A percentile compares a stretch with the other conserved stretches of the same genome.
These are phyloP conservation scores for Scheffersomyces stipitis DNA, from an alignment of 805 yeast genomes.

Conservation along the genomic window DNA sequence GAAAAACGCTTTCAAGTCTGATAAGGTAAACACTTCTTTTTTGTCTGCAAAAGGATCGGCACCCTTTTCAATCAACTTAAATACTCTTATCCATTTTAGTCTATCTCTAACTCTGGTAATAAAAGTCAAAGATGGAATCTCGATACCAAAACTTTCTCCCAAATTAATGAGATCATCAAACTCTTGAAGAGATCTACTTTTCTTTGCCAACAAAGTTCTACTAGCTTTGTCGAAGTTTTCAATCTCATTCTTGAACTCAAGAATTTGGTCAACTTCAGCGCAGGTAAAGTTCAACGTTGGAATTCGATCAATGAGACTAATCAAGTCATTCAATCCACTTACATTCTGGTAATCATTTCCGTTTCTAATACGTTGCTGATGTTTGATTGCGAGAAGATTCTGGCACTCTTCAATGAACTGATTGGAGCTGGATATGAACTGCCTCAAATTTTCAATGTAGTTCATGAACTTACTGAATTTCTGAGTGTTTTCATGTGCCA, in stretches of 20 bases:
- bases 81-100: slow-evolving; percentile 33
- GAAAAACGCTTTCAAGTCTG: slow-evolving; percentile 27
- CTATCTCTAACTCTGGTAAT: slow-evolving; percentile 36
- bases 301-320: slow-evolving; percentile 43
- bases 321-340: slow-evolving; percentile 30
- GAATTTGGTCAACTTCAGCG: slow-evolving; percentile 60
- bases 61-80: slow-evolving; percentile 34
- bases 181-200: slow-evolving; percentile 39
- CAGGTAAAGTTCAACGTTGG: slow-evolving; percentile 51
- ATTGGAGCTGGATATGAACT: slow-evolving; percentile 45
- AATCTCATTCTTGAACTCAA: slow-evolving; percentile 53
- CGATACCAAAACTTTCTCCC: slow-evolving; percentile 62
- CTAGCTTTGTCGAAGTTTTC: slow-evolving; percentile 51
- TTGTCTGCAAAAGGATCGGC: slow-evolving; percentile 40
- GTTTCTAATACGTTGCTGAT: slow-evolving; percentile 47
- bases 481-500: slow-evolving; percentile 5
- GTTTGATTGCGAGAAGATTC: slow-evolving; percentile 49
- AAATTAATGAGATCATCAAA: slow-evolving; percentile 52
- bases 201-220: slow-evolving; percentile 33
- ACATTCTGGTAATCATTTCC: slow-evolving; percentile 18
- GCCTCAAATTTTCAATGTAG: slow-evolving; percentile 32
- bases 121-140: slow-evolving; percentile 45
- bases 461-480: slow-evolving; percentile 19
- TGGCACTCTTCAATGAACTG: slow-evolving; percentile 58
- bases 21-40: slow-evolving; percentile 33